A percentile compares a stretch with the other conserved stretches of the same genome.
These are phyloP conservation scores for Solanum ossicruentum DNA, from an alignment of 257 asterid genomes.

Conservation along the genomic window DNA sequence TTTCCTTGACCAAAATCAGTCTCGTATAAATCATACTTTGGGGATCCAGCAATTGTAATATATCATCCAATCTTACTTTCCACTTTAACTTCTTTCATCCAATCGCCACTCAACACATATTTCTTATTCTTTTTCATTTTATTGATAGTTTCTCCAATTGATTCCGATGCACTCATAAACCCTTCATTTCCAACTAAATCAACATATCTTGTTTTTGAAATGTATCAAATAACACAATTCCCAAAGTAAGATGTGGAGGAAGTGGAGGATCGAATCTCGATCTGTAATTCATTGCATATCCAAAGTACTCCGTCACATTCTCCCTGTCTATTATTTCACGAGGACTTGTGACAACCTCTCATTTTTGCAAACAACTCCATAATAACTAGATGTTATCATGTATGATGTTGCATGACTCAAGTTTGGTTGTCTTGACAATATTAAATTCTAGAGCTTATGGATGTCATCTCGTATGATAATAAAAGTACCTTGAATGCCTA, in stretches of 20 bases:
- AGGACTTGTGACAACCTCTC: not conserved
- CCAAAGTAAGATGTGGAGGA: conserved; percentile 36
- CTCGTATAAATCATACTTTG: conserved; percentile 20
- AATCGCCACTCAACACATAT: conserved; percentile 1
- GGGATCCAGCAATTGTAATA: conserved; percentile 27
- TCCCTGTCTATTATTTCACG: not conserved
- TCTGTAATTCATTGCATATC: conserved; percentile 13
- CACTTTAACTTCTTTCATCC: not conserved
- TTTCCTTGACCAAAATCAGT: conserved; percentile 39
- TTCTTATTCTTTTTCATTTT: conserved; percentile 2
- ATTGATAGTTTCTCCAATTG: conserved; percentile 8
- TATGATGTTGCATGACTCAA: conserved; percentile 20
- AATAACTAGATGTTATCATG: conserved; percentile 11
- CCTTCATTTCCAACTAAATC: conserved; percentile 20
- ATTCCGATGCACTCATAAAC: conserved; percentile 9
- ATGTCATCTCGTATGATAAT: not conserved
- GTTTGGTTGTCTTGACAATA: conserved; percentile 1
- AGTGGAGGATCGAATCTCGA: conserved; percentile 23
- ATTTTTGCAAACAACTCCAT: conserved; percentile 31
- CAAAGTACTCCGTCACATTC: not conserved
- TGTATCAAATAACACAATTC: conserved; percentile 24
- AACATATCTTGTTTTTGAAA: not conserved
- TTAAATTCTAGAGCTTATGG: conserved; percentile 13
- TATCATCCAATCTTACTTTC: not conserved
- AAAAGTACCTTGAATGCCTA: conserved; percentile 5